Evolutionary conservation across 116 monocot species (phyloP), one percentile per base, ranked within the genome.

Genomic region (Trichopus zeylanicus): DNA sequence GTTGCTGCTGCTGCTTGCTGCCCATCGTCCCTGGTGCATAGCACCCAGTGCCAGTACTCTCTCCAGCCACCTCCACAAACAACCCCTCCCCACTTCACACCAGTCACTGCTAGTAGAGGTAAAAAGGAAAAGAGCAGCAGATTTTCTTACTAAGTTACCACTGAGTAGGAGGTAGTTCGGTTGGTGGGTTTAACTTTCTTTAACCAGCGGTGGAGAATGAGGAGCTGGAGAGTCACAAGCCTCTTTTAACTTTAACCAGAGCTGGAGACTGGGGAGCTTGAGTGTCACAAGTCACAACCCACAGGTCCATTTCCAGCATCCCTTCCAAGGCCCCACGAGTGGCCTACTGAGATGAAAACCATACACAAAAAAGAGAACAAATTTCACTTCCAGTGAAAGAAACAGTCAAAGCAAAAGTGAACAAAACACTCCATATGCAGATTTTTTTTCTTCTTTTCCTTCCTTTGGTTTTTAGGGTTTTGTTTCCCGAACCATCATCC

Each of bases 241-340:
- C n/a, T n/a, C n/a, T n/a, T n/a, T n/a, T n/a, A n/a, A n/a, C n/a
- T n/a, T n/a, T n/a, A n/a, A n/a, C 46, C 11, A 28, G 26, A 28
- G 10, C 8, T 10, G 28, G 53, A 0, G 4, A 18, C 13, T 3
- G 53, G 28, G 53, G 28, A 53, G 26, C 53, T 53, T n/a, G n/a
- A n/a, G 3, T 31, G 19, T 31, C 5, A 56, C 18, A 7, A 20
- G 11, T 56, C 19, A 3, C 1, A 24, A 27, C 6, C 11, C 15
- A 39, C 25, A 61, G 13, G 12, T 31, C 48, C 60, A 46, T 61
- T 35, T 38, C 57, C 49, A 29, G 63, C 57, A 56, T 64, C 51
- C 49, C 34, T 53, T 68, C 56, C 75, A 21, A 75, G 75, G 63
- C 51, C 75, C 75, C 75, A 75, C 75, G 75, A 68, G 75, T 58